phyloP scores from a whole-genome alignment of 371 early-diverging fungal species.

The Entomophthora muscae region DNA sequence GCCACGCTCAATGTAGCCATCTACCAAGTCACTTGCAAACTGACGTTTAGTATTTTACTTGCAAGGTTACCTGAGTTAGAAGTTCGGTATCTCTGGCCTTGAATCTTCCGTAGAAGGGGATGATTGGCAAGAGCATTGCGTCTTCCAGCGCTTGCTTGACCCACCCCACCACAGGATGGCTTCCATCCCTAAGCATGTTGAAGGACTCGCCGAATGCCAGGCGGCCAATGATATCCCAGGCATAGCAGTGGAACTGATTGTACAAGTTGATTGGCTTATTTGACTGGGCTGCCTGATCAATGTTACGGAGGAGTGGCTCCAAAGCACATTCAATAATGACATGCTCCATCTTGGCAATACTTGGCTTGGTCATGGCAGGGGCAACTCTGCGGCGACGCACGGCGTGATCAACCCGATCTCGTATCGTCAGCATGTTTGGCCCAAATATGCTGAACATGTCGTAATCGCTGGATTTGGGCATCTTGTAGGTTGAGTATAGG shows the following conservation, averaged over 20 bases:
- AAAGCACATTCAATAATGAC: neutral
- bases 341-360: neutral
- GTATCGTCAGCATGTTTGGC: neutral
- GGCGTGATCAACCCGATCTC: neutral
- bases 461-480: neutral
- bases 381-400: neutral
- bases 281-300: neutral
- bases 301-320: neutral
- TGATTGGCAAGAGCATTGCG: neutral
- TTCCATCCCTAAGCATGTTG: neutral
- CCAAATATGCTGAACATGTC: neutral
- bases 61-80: no score
- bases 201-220: slow-evolving; percentile 2
- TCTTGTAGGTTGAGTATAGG: neutral
- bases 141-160: neutral
- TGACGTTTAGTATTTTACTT: no score
- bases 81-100: neutral
- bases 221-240: slow-evolving; percentile 1
- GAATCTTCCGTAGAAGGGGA: neutral
- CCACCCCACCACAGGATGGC: slow-evolving; percentile 6
- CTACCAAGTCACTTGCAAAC: neutral
- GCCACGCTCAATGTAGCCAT: neutral
- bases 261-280: neutral
- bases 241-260: neutral
- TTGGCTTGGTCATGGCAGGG: neutral